Evolutionary conservation across 768 basidiomycete genomes (phyloP).

Genomic region (Pulveroboletus sp.): DNA sequence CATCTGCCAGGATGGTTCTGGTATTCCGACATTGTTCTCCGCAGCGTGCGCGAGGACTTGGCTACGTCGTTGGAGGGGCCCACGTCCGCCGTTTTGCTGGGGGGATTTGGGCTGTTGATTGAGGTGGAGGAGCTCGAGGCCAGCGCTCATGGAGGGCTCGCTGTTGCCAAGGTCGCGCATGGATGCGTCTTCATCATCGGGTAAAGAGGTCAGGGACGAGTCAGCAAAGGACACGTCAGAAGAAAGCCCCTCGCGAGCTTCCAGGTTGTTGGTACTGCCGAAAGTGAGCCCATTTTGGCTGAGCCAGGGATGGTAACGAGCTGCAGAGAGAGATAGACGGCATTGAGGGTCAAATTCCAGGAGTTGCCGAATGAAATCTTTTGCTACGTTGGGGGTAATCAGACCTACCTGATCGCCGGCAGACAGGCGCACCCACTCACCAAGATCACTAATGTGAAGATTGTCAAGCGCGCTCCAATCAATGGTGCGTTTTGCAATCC

Average conservation of each 20-base stretch:
- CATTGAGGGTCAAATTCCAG: conserved; percentile 59
- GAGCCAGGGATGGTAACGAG: conserved; percentile 81
- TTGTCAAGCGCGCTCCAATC: conserved; percentile 56
- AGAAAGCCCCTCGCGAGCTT: conserved; percentile 2
- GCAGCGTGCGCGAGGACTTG: conserved; percentile 46
- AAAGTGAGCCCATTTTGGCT: background rate
- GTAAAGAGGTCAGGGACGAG: conserved; percentile 22
- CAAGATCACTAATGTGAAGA: conserved; percentile 39
- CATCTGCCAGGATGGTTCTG: conserved; percentile 60
- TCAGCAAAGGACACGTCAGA: conserved; percentile 11
- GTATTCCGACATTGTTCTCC: conserved; percentile 38
- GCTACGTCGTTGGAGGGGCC: conserved; percentile 45
- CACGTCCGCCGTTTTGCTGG: conserved; percentile 12
- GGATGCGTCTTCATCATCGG: conserved; percentile 19
- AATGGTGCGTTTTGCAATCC: conserved; percentile 56
- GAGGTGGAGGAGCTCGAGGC: conserved; percentile 34
- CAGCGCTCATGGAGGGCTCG: conserved; percentile 30
- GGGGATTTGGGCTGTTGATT: conserved; percentile 14
- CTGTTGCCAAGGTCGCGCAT: conserved; percentile 12
- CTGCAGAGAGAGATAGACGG: conserved; percentile 71
- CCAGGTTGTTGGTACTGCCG: background rate
- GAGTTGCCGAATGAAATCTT: conserved; percentile 64
- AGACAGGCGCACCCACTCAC: conserved; percentile 34
- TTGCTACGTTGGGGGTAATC: conserved; percentile 45
- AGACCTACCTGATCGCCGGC: background rate